These are phyloP conservation scores for Allium cepa DNA, from an alignment of 106 monocot species.

Conservation along the genomic window DNA sequence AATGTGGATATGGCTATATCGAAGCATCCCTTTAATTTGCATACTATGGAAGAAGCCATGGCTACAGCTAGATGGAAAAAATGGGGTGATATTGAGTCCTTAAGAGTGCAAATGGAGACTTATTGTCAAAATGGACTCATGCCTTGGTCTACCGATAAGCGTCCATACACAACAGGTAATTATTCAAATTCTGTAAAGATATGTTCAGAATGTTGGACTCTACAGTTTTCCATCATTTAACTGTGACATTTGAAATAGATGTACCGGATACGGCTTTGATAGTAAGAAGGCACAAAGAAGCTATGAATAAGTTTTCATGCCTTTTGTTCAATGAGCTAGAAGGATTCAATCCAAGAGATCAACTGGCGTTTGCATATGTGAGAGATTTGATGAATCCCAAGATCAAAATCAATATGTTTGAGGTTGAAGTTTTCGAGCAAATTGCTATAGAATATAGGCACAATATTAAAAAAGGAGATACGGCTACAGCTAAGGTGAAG, in stretches of 20 bases:
- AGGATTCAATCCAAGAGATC: constrained; percentile 87
- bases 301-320: constrained; percentile 74
- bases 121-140: constrained; percentile 72
- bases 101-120: constrained; percentile 79
- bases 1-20: constrained; percentile 69
- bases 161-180: constrained; percentile 62
- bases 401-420: constrained; percentile 71
- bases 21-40: constrained; percentile 71
- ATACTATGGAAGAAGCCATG: constrained; percentile 89
- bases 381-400: constrained; percentile 71
- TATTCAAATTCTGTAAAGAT: too few species aligned
- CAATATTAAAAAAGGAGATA: constrained; percentile 36
- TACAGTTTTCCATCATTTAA: too few species aligned
- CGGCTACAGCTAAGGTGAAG: not conserved
- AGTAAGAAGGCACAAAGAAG: constrained; percentile 38
- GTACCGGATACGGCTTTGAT: constrained; percentile 91
- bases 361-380: constrained; percentile 80
- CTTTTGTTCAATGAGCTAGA: constrained; percentile 94
- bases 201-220: too few species aligned
- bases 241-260: constrained; percentile 29
- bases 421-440: constrained; percentile 69
- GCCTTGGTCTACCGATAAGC: constrained; percentile 74
- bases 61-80: constrained; percentile 85
- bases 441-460: constrained; percentile 75
- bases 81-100: constrained; percentile 49